Base-by-base conservation (phyloP, 768 basidiomycete species). In the Saitozyma sp. region DNA sequence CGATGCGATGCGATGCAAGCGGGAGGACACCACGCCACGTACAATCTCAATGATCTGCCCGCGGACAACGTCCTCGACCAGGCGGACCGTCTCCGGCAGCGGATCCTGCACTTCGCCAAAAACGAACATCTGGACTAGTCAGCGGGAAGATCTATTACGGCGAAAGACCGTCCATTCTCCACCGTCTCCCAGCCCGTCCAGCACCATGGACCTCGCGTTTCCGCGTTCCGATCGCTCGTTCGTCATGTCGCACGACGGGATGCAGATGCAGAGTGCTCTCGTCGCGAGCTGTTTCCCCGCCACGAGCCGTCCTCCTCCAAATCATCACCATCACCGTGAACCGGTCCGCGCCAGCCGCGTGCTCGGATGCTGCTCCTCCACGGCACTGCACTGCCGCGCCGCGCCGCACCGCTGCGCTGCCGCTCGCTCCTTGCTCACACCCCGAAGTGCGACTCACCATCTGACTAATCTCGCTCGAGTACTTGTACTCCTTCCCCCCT, bases 61-160 rank as follows among this genome's bases (percentile, higher is more conserved):
- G 43, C 90, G 85, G 17, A 95, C 90, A 55, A 95, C 91, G 74
- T 98, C 93, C 78, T 97, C 93, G n/a, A 98, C 90, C 40, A 93
- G 85, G 71, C 90, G 90, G 13, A 93, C 89, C 0, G 94, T 92
- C 59, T 92, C 92, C 13, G 84, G 83, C 58, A 87, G 85, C 1
- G 93, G 91, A 61, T 95, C 92, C 75, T 92, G 90, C 3, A 95
- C 90, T 81, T 94, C 92, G 9, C 92, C 92, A 78, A 96, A 95
- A 50, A 96, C 94, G 74, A 95, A 96, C 91, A 96, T 92, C 91
- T 92, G 45, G 13, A 17, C 13, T 11, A 3, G 45, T 46, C 13
- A 46, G 45, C 45, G 9, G 39, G 43, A 19, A 6, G 54, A 2
- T 20, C 10, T 14, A 37, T 41, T 55, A 55, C 29, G 19, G 4